Base-by-base conservation (phyloP, 2,329 filamentous ascomycete genomes). In the Pseudogymnoascus sp. region DNA sequence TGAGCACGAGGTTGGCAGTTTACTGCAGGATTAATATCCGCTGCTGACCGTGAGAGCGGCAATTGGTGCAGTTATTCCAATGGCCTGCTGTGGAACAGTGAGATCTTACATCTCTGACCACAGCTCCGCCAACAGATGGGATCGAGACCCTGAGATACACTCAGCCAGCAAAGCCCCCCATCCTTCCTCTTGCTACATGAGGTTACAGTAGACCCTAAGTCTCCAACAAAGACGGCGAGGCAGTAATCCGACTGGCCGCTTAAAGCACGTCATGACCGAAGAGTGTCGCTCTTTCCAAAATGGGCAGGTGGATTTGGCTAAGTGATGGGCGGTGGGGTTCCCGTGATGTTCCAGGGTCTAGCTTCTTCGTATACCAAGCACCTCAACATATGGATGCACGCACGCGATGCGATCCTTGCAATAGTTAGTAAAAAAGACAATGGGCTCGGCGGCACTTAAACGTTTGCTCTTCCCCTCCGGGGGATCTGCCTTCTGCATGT, bases 261-360 rank as follows among this genome's bases (percentile, higher is more conserved):
- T 53, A 8, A 53, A 53, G 46, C 46, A 53, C 46, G 46, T 53
- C 46, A 53, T 31, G 46, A 31, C 14, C n/a, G 11, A 53, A 53
- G 23, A 16, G 14, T 31, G 28, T 28, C 23, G 23, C 14, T 53
- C 25, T 11, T 53, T 53, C 46, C 23, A 53, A 16, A 53, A 53
- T 25, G 25, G 46, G 46, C 46, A 53, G 23, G 46, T 53, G 4
- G 46, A 14, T 53, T 31, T 23, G 23, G 11, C 43, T 11, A 53
- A 28, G 46, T 53, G 46, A 31, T 53, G n/a, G 23, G 23, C 46
- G 18, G 46, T 53, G 46, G 46, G 43, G 46, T 53, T 53, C 46
- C 46, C 46, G 46, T 53, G 23, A 31, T 53, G 46, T 31, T 14
- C 23, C 46, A 53, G 46, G 46, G 46, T 16, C 23, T 31, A 28